phyloP scores from a whole-genome alignment of 305 asterid genomes.

The Petunia hybrid region DNA sequence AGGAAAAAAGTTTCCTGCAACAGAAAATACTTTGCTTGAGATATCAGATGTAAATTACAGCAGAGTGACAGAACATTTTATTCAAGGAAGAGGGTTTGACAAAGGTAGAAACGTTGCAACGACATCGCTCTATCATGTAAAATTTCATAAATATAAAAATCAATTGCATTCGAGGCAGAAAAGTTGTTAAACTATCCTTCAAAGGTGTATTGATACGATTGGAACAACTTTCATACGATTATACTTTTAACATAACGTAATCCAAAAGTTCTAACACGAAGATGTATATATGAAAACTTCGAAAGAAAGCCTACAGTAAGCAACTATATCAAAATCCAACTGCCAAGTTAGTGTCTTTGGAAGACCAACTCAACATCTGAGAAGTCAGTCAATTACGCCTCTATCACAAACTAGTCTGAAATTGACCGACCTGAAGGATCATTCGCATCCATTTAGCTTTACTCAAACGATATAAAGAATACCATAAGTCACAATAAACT shows the following conservation, averaged over 20 bases:
- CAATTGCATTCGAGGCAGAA: constrained; percentile 15
- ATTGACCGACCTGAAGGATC: not conserved
- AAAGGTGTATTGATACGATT: not conserved
- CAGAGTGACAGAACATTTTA: constrained; percentile 6
- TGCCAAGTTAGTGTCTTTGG: not conserved
- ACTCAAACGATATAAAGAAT: not conserved
- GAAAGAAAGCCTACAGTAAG: not conserved
- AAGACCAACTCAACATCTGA: not conserved
- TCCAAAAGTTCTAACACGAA: not conserved
- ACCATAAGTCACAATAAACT: too few species aligned
- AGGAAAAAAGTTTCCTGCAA: constrained; percentile 88
- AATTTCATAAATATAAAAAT: not conserved
- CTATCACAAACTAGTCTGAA: not conserved
- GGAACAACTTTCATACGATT: not conserved
- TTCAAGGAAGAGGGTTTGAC: constrained; percentile 8
- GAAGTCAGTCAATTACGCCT: not conserved
- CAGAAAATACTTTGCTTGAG: constrained; percentile 31
- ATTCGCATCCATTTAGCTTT: not conserved
- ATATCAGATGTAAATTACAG: constrained; percentile 18
- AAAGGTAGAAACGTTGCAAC: not conserved
- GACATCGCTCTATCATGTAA: not conserved
- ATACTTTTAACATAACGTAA: not conserved
- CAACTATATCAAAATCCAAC: not conserved
- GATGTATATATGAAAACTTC: not conserved
- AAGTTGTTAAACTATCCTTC: not conserved